A percentile compares a stretch with the other conserved stretches of the same genome.
These are phyloP conservation scores for Jatropha curcas DNA, from an alignment of 345 rosid species.

Conservation along the genomic window DNA sequence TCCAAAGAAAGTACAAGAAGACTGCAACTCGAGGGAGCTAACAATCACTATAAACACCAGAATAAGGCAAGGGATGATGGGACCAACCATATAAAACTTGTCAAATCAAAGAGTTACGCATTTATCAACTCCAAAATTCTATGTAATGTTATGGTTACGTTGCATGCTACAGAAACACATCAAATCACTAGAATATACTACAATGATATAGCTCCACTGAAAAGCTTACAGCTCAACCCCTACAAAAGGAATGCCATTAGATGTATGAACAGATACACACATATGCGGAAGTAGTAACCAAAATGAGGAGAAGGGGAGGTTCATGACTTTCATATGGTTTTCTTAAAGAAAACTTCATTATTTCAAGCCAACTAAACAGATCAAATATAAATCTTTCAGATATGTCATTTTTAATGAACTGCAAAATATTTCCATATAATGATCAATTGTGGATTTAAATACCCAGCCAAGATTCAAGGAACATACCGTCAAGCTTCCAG, in stretches of 20 bases:
- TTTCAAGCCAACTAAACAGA: neutral
- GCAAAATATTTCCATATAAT: neutral
- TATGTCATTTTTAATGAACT: neutral
- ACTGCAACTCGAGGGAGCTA: neutral
- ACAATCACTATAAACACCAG: neutral
- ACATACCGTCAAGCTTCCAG: conserved; percentile 83
- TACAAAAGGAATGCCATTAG: neutral
- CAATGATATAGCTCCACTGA: neutral
- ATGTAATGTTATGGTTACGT: neutral
- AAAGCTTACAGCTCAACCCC: conserved; percentile 10
- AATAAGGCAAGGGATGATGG: neutral
- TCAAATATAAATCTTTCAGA: conserved; percentile 3
- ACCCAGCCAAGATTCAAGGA: conserved; percentile 11
- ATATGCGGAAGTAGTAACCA: neutral
- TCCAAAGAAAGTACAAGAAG: neutral
- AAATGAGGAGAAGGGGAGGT: neutral
- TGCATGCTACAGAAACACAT: neutral
- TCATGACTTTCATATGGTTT: neutral
- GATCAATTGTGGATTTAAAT: neutral
- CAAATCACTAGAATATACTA: neutral
- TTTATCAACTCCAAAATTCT: neutral
- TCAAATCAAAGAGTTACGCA: neutral
- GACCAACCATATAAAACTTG: neutral
- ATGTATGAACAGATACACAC: neutral
- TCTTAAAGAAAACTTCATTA: neutral